phyloP scores from a whole-genome alignment of 1,139 yeast genomes.

The Protomyces gravidus region DNA sequence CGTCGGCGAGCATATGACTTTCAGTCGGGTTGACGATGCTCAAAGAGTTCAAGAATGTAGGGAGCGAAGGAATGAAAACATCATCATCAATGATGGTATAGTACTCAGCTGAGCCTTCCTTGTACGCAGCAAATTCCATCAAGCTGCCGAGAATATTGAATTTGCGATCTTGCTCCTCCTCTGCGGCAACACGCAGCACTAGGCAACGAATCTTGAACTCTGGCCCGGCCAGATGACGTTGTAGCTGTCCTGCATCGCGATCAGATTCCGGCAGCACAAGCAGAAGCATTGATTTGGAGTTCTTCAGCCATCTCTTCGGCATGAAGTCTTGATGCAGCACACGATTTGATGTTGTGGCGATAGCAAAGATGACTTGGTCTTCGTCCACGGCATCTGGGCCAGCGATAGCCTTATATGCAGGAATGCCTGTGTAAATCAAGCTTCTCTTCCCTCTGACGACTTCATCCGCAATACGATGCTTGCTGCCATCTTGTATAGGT shows the following conservation, averaged over 20 bases:
- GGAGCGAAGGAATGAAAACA: background rate
- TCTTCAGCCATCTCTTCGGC: conserved; percentile 7
- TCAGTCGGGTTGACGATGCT: conserved; percentile 11
- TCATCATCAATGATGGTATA: conserved; percentile 25
- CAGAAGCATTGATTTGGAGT: conserved; percentile 5
- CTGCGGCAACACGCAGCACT: conserved; percentile 6
- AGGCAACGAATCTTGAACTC: conserved; percentile 5
- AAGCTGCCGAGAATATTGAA: conserved; percentile 8
- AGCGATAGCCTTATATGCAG: background rate
- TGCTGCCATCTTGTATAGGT: background rate
- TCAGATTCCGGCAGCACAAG: conserved; percentile 9
- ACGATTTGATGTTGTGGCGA: conserved; percentile 17
- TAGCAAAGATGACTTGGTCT: conserved; percentile 11
- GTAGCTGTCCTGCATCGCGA: conserved; percentile 1
- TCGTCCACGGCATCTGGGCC: background rate
- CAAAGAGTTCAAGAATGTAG: conserved; percentile 7
- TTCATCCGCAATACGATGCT: background rate
- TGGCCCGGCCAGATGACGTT: background rate
- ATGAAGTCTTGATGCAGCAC: conserved; percentile 6
- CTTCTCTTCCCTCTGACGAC: background rate
- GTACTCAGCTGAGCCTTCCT: conserved; percentile 17
- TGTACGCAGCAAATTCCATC: conserved; percentile 11
- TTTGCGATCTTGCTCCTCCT: conserved; percentile 8
- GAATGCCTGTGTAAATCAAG: conserved; percentile 5
- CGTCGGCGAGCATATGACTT: conserved; percentile 15